Percentiles rank a stretch among this genome's conserved stretches.
phyloP scores from a whole-genome alignment of 179 eudicot species.

The Silene coronaria region DNA sequence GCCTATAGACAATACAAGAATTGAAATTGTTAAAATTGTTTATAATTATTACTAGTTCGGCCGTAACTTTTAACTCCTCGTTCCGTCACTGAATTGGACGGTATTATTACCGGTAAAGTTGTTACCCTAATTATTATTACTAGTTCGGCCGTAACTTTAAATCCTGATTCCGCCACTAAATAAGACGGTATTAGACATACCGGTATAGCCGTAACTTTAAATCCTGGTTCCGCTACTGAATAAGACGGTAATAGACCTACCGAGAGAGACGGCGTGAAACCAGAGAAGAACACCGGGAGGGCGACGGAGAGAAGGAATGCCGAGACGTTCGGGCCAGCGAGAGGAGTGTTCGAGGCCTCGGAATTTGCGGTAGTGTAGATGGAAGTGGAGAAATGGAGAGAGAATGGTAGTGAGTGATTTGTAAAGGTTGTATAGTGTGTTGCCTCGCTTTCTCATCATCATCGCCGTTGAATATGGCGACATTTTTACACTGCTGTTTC shows the following conservation, averaged over 20 bases:
- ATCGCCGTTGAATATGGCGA: background rate
- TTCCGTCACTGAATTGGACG: too few relatives aligned
- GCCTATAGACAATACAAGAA: too few relatives aligned
- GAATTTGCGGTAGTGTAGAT: conserved; percentile 59
- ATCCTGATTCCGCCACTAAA: too few relatives aligned
- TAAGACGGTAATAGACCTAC: conserved; percentile 22
- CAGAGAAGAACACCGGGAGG: conserved; percentile 74
- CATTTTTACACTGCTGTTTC: background rate
- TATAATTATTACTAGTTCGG: too few relatives aligned
- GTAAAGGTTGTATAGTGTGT: conserved; percentile 48
- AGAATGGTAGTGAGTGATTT: conserved; percentile 47
- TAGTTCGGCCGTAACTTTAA: too few relatives aligned
- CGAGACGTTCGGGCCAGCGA: conserved; percentile 83
- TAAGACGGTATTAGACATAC: too few relatives aligned
- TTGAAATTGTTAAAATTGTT: too few relatives aligned
- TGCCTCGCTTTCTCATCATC: conserved; percentile 49
- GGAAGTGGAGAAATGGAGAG: conserved; percentile 59
- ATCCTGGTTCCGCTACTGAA: too few relatives aligned
- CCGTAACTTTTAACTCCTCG: too few relatives aligned
- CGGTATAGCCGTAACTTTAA: background rate
- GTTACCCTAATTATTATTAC: too few relatives aligned
- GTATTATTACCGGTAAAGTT: too few relatives aligned
- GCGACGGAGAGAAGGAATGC: conserved; percentile 62
- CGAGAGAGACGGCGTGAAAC: conserved; percentile 95
- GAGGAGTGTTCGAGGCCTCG: conserved; percentile 66